These are phyloP conservation scores for Claviceps humidiphila DNA, from an alignment of 2,329 filamentous ascomycete genomes.

Conservation along the genomic window DNA sequence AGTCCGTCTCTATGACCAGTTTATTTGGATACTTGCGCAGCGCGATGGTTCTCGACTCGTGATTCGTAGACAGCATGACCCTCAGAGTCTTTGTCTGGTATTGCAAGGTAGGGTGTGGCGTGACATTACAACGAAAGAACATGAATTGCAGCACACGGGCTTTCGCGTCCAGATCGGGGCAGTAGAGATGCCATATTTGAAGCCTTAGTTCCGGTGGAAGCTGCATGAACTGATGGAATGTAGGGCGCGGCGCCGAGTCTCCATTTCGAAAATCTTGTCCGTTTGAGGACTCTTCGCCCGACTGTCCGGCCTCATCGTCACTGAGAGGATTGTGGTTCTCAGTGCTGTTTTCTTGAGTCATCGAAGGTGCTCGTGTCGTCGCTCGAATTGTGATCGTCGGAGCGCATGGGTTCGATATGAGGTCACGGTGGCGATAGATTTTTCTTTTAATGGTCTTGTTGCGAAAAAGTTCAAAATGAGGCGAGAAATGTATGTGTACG, in stretches of 20 bases:
- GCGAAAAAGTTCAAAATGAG: too few relatives aligned
- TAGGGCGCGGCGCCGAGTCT: background rate
- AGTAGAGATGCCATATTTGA: too few relatives aligned
- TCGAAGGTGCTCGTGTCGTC: constrained; percentile 2
- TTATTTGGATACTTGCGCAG: too few relatives aligned
- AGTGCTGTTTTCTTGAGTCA: constrained; percentile 1
- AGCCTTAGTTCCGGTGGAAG: constrained; percentile 17
- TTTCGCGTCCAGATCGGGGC: too few relatives aligned
- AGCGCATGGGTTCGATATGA: background rate
- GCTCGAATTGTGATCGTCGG: background rate
- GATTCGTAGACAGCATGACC: too few relatives aligned
- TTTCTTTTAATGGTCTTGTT: background rate
- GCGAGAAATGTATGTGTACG: too few relatives aligned
- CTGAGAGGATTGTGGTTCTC: constrained; percentile 1
- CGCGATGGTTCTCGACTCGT: too few relatives aligned
- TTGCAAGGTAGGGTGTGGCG: too few relatives aligned
- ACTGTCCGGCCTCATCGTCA: constrained; percentile 8
- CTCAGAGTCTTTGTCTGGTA: too few relatives aligned
- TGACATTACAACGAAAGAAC: background rate
- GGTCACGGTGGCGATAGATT: background rate
- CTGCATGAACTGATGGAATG: constrained; percentile 13
- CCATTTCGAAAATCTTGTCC: background rate
- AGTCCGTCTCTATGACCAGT: too few relatives aligned
- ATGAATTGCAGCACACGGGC: background rate
- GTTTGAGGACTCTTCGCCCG: background rate